A percentile compares a stretch with the other conserved stretches of the same genome.
phyloP scores from a whole-genome alignment of 768 basidiomycete genomes.

The Pleurotus citrinopileatus region DNA sequence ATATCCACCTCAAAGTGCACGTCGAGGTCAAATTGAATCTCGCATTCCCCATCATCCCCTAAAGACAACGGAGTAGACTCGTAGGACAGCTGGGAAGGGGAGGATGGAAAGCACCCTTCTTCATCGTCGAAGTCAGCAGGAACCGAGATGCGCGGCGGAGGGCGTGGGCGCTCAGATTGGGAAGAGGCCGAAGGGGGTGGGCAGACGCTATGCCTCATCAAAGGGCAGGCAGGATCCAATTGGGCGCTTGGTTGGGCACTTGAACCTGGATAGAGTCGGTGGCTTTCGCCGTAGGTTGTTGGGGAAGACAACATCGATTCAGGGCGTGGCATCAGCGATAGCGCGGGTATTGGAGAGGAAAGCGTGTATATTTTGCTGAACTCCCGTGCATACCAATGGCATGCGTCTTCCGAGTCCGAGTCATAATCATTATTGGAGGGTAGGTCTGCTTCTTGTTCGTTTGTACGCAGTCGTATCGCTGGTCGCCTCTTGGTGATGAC shows the following conservation, averaged over 20 bases:
- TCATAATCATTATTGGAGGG: conserved; percentile 26
- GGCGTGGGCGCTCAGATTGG: neutral
- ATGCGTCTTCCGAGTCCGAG: conserved; percentile 41
- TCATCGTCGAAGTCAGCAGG: conserved; percentile 3
- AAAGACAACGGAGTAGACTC: conserved; percentile 37
- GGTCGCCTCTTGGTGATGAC: conserved; percentile 40
- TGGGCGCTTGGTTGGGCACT: neutral
- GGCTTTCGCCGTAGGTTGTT: neutral
- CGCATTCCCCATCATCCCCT: conserved; percentile 18
- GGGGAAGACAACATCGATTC: conserved; percentile 27
- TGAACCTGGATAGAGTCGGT: neutral
- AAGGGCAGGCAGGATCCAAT: neutral
- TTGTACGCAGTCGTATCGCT: too few species aligned
- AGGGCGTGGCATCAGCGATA: conserved; percentile 21
- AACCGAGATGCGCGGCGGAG: conserved; percentile 2
- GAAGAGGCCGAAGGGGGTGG: neutral
- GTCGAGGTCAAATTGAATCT: conserved; percentile 28
- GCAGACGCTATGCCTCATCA: neutral
- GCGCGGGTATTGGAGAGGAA: conserved; percentile 22
- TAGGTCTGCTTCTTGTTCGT: conserved; percentile 12
- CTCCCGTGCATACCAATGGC: conserved; percentile 50
- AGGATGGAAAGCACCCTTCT: neutral
- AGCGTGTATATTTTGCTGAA: conserved; percentile 49
- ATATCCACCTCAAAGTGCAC: conserved; percentile 33
- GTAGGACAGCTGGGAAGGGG: conserved; percentile 17